Evolutionary conservation across 306 rosid genomes (phyloP), one percentile per base, ranked within the genome.

Genomic region (Vicia faba): DNA sequence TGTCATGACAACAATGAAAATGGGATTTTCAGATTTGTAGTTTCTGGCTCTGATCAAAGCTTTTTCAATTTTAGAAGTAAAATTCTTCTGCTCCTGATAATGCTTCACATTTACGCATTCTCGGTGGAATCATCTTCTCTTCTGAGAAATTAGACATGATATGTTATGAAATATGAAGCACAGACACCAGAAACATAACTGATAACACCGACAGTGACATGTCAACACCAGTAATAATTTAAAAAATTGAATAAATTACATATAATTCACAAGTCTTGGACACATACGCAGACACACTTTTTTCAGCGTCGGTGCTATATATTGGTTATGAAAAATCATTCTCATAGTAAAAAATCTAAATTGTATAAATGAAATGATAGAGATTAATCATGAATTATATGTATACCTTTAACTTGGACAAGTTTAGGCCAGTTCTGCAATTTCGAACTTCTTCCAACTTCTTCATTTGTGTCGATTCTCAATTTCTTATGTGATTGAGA

Each of bases 391-490:
- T 20, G 8, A 51, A 20, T 26, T 55, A 14, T 51, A 20, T 15
- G 38, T 31, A 7, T 36, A 25, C 44, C 69, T 23, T 72, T 39
- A 50, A 39, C 23, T 62, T 61, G 54, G 23, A 38, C 43, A 25
- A 7, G 2, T 19, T 25, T 35, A 10, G 31, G 35, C 11, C 14
- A 0, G 7, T 72, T 49, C 11, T 38, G n/a, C 44, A 39, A 4
- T 61, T 62, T 50, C 35, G 40, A 13, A 51, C 63, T 61, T 61
- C 11, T 48, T 71, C 36, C 50, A 48, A 23, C 61, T 13, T 36
- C 61, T 60, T 40, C 16, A 14, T 1, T 20, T 36, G 11, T 39
- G 15, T 33, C 5, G 3, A 36, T 8, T 49, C 19, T 61, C 41
- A 9, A 13, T 46, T 8, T 71, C 35, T 33, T 59, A 5, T 1